Base-by-base conservation (phyloP, 2,329 filamentous ascomycete species). In the Xylariaceae sp. region DNA sequence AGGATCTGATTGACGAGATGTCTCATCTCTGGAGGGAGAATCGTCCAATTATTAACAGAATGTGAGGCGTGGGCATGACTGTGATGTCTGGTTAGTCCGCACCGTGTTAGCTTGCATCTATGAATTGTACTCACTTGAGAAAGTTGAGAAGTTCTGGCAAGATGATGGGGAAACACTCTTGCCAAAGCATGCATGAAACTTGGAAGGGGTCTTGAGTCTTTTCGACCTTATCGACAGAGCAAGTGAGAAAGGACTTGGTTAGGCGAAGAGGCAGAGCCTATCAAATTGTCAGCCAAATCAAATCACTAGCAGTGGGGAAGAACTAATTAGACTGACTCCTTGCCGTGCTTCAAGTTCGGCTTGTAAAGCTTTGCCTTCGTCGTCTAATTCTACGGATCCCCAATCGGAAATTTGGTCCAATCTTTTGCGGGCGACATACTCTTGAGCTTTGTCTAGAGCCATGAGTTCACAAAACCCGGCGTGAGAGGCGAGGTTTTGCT, bases 31-130 rank as follows among this genome's bases (percentile, higher is more conserved):
- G 76, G 69, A 1, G 91, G 87, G 14, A 96, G 73, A 31, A 86
- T 82, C 10, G 80, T 77, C 93, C 94, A 99, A 65, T 91, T 95
- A 17, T 82, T 77, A 1, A 89, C 83, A 62, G 96, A 92, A 66
- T 96, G 91, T 56, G 95, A 92, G 1, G 90, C 89, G 72, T 97
- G 93, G 0, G 93, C 92, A 68, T 95, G 87, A 65, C 88, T 89
- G 17, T 12, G 42, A 34, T 31, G 52, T 52, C 22, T 48, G 61
- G 47, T 48, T 45, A 18, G 50, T 34, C 13, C 31, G 11, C 36
- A 10, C 16, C n/a, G 47, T 13, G 38, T 54, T 62, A 7, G 22
- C 22, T 43, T 59, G 50, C 38, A 44, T 43, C 2, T 36, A 31
- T 18, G n/a, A 34, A 66, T 51, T 63, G 55, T 3, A 46, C 70